Conservation (phyloP, 148 eudicot species). For the Fagopyrum esculentum region DNA sequence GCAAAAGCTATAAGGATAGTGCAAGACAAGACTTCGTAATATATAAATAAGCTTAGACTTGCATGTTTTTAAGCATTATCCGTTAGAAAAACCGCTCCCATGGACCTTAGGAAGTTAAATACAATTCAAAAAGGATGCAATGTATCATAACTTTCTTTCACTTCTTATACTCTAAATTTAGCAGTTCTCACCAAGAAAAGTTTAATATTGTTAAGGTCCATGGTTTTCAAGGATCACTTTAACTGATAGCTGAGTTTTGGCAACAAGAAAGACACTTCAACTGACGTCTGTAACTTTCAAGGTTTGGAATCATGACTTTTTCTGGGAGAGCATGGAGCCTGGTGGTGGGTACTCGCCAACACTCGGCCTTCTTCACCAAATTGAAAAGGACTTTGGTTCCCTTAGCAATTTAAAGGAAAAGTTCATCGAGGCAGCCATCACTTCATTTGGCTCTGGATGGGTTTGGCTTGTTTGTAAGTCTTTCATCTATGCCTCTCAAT, state of each 20-base stretch:
- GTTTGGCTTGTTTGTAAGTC: constrained; percentile 94
- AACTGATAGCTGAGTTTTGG: background rate
- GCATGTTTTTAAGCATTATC: background rate
- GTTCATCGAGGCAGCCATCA: constrained; percentile 62
- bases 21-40: background rate
- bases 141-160: background rate
- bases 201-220: background rate
- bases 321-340: constrained; percentile 98
- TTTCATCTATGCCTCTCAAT: constrained; percentile 4
- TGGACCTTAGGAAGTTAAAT: constrained; percentile 5
- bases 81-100: background rate
- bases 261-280: background rate
- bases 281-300: constrained; percentile 23
- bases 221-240: background rate
- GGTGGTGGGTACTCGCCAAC: constrained; percentile 78
- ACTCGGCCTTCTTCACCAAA: constrained; percentile 67
- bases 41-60: background rate
- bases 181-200: background rate
- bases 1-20: background rate
- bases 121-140: background rate
- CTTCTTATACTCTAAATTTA: background rate
- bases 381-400: constrained; percentile 91
- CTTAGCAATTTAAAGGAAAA: constrained; percentile 62
- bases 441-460: constrained; percentile 85
- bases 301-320: constrained; percentile 98